These are phyloP conservation scores for Diaporthe capsici DNA, from an alignment of 2,329 filamentous ascomycete genomes.

Conservation along the genomic window DNA sequence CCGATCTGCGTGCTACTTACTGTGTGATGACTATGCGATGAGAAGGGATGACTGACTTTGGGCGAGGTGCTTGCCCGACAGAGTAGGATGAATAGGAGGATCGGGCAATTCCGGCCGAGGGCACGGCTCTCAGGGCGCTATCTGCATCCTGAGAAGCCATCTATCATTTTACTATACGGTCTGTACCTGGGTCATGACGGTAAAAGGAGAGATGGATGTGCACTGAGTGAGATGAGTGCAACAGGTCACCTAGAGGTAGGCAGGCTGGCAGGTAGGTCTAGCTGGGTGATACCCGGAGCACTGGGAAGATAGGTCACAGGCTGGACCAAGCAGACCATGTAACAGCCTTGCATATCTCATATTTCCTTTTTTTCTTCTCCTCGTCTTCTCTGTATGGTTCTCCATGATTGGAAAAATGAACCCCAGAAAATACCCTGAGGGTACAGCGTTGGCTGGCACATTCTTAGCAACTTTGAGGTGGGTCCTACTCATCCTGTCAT, in stretches of 20 bases:
- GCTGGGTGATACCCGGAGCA: background rate
- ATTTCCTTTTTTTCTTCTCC: too few relatives aligned
- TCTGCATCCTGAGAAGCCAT: background rate
- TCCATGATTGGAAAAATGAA: too few relatives aligned
- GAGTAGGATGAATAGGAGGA: background rate
- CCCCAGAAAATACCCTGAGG: background rate
- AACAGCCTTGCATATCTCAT: background rate
- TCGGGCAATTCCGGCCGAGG: conserved; percentile 1
- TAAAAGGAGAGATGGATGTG: background rate
- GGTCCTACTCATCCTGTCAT: conserved; percentile 25
- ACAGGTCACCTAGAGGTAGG: background rate
- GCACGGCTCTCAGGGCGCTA: background rate
- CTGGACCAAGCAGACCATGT: background rate
- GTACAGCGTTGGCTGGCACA: background rate
- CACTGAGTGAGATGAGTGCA: conserved; percentile 2
- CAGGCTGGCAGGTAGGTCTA: background rate
- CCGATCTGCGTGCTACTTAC: background rate
- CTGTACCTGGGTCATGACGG: background rate
- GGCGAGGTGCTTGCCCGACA: background rate
- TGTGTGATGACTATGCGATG: background rate
- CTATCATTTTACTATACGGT: conserved; percentile 8
- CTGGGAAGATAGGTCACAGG: background rate
- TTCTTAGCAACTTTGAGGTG: conserved; percentile 13
- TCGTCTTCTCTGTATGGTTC: too few relatives aligned
- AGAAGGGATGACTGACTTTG: background rate